A percentile compares a stretch with the other conserved stretches of the same genome.
These are phyloP conservation scores for Chlorophyllum brunneum DNA, from an alignment of 768 basidiomycete species.

Conservation along the genomic window DNA sequence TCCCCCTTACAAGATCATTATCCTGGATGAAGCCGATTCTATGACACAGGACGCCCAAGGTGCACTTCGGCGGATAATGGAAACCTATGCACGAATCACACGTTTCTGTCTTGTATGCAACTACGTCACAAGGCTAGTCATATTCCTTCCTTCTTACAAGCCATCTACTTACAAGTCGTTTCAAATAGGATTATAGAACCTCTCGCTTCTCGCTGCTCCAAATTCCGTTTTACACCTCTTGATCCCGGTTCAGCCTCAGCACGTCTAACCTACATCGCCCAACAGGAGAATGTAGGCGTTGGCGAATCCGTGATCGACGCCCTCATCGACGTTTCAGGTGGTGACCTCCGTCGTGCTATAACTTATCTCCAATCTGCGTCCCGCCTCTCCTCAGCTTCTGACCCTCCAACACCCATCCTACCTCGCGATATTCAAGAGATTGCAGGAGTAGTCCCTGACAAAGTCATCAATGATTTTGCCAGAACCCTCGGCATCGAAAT, in stretches of 20 bases:
- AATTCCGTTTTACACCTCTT: constrained; percentile 96
- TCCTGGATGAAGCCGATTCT: constrained; percentile 97
- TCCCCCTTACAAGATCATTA: constrained; percentile 98
- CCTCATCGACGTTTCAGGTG: constrained; percentile 77
- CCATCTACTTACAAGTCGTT: neutral
- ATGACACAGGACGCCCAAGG: constrained; percentile 99
- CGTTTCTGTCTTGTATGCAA: constrained; percentile 98
- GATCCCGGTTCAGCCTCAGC: constrained; percentile 71
- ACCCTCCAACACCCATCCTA: constrained; percentile 71
- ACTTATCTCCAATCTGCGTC: constrained; percentile 97
- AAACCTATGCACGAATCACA: constrained; percentile 95
- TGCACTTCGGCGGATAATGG: constrained; percentile 97
- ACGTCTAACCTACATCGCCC: constrained; percentile 78
- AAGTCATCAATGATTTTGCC: constrained; percentile 67
- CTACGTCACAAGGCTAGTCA: constrained; percentile 88
- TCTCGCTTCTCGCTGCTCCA: constrained; percentile 96
- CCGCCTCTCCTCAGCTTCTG: constrained; percentile 73
- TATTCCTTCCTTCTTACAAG: neutral
- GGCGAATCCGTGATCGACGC: constrained; percentile 57
- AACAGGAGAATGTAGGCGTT: constrained; percentile 64
- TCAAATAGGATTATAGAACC: constrained; percentile 90
- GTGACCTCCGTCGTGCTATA: constrained; percentile 94
- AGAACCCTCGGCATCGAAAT: constrained; percentile 69
- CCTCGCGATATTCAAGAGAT: constrained; percentile 89
- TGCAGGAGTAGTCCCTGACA: constrained; percentile 87